Evolutionary conservation across 768 basidiomycete species (phyloP), one percentile per base, ranked within the genome.

Genomic region (Scleroderma bovista): DNA sequence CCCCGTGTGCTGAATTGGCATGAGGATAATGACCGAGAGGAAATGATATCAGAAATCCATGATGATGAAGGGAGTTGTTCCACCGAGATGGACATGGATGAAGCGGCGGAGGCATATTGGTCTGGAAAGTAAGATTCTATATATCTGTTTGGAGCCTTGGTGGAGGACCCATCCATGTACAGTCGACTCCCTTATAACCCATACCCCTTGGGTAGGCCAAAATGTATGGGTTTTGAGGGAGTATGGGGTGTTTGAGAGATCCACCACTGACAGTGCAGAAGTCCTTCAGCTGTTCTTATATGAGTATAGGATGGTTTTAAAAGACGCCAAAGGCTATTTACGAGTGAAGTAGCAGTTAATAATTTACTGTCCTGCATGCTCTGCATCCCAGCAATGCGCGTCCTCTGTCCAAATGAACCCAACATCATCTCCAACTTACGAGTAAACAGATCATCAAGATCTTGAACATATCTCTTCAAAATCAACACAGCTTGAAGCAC

Each of bases 1-100:
- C 78, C 79, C 6, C 74, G 76, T 15, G 84, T 88, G 11, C 56
- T 86, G 1, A 69, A 68, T 39, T 88, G 83, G 84, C 65, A 81
- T 54, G 62, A 69, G 2, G 56, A 67, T 3, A 59, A 63, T 3
- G 64, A 64, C 54, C 47, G 52, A 41, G 53, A 55, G 36, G 50
- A 48, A 29, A 31, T 40, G 22, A 46, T 43, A 6, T 34, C 36
- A n/a, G 52, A 41, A 10, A 41, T 50, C n/a, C 50, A 56, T 19
- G 47, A 55, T 11, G 53, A 59, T 26, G 53, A 39, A 15, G 53
- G 57, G 11, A 61, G 57, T 32, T 56, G 57, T 50, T 52, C 44
- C 19, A 60, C 60, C 9, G 68, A 72, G 34, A 68, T 69, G 63
- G 75, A 77, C 39, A 48, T 52, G 20, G 73, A 73, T 6, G 68